phyloP scores from a whole-genome alignment of 2,329 filamentous ascomycete species.

The Ophiocordyceps sinensis region DNA sequence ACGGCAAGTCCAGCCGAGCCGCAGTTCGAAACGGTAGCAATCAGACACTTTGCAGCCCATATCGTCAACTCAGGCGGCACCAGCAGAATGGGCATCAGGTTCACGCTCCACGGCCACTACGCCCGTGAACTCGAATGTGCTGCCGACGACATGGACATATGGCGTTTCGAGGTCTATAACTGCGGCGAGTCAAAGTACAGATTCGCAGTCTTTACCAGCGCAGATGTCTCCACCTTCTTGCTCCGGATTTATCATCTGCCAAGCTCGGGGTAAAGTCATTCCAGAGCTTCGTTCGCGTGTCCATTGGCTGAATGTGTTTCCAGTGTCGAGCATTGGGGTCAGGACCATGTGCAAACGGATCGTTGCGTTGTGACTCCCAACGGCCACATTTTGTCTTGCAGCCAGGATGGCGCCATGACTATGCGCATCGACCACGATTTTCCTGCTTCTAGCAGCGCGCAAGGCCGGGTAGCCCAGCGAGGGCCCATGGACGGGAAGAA shows the following conservation, averaged over 20 bases:
- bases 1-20: not conserved
- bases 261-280: not conserved
- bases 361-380: not conserved
- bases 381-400: not conserved
- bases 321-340: not conserved
- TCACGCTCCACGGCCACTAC: not conserved
- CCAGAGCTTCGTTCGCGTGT: not conserved
- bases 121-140: not conserved
- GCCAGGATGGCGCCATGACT: not conserved
- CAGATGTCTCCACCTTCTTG: not conserved
- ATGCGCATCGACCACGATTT: not conserved
- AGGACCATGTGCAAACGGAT: not conserved
- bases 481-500: no score
- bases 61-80: not conserved
- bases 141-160: not conserved
- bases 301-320: not conserved
- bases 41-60: not conserved
- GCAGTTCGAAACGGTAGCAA: not conserved
- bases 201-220: not conserved
- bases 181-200: not conserved
- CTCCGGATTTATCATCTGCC: not conserved
- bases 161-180: not conserved
- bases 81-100: not conserved
- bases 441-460: no score
- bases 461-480: no score